Evolutionary conservation across 768 basidiomycete genomes (phyloP).

Genomic region (Steccherinum ochraceum): DNA sequence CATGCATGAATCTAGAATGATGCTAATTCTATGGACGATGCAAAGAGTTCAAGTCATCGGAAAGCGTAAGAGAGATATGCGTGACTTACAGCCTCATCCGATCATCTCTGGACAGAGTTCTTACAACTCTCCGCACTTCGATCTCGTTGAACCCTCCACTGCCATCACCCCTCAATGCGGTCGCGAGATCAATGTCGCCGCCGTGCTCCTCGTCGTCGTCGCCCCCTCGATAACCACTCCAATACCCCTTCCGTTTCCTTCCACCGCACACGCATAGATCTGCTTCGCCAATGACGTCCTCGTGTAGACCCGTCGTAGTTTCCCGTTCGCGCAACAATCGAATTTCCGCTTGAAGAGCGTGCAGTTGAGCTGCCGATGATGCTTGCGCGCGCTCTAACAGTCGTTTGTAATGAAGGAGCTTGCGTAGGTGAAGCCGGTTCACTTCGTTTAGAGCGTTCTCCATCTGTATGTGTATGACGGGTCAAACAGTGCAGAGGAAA

Average conservation of each 20-base stretch:
- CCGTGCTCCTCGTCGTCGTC: conserved; percentile 40
- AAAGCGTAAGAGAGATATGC: conserved; percentile 10
- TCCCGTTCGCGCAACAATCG: conserved; percentile 51
- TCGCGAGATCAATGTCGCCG: conserved; percentile 43
- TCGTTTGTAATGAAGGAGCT: conserved; percentile 70
- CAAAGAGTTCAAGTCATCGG: conserved; percentile 3
- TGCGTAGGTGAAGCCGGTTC: conserved; percentile 37
- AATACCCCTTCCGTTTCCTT: conserved; percentile 57
- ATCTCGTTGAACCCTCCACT: conserved; percentile 61
- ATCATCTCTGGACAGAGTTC: conserved; percentile 57
- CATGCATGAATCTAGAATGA: conserved; percentile 65
- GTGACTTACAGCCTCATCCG: conserved; percentile 65
- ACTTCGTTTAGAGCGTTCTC: conserved; percentile 36
- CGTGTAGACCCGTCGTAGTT: conserved; percentile 16
- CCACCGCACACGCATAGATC: conserved; percentile 52
- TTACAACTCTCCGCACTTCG: conserved; percentile 59
- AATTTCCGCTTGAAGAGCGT: conserved; percentile 80
- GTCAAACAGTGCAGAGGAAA: too few species aligned
- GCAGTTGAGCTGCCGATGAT: conserved; percentile 72
- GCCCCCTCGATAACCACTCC: conserved; percentile 59
- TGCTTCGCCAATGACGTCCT: conserved; percentile 15
- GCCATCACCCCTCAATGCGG: conserved; percentile 40
- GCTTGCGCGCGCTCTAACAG: conserved; percentile 78
- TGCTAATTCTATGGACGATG: conserved; percentile 37
- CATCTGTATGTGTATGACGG: conserved; percentile 39